phyloP scores from a whole-genome alignment of 1,284 basidiomycete species.

The Marasmius sp. region DNA sequence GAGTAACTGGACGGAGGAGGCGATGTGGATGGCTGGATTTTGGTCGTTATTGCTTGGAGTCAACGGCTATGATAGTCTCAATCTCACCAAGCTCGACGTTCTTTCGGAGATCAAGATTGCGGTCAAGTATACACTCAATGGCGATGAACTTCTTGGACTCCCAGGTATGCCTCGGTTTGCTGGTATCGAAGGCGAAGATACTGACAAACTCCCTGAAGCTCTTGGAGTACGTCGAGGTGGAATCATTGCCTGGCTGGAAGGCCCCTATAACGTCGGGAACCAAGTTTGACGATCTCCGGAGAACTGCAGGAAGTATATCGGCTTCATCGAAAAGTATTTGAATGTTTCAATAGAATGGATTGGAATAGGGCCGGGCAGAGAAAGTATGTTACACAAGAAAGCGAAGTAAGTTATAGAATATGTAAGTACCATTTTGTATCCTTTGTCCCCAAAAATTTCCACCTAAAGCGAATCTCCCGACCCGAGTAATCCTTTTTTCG shows the following conservation, averaged over 20 bases:
- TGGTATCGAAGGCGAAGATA: background rate
- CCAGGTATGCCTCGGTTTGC: slow-evolving; percentile 59
- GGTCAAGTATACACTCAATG: slow-evolving; percentile 79
- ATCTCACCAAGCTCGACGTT: slow-evolving; percentile 96
- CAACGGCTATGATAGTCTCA: slow-evolving; percentile 94
- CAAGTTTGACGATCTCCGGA: slow-evolving; percentile 83
- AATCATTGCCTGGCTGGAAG: slow-evolving; percentile 93
- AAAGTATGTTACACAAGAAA: slow-evolving; percentile 67
- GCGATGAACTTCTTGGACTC: slow-evolving; percentile 81
- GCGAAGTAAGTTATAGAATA: background rate
- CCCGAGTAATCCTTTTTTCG: no score
- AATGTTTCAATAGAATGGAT: slow-evolving; percentile 89
- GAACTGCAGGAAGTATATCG: slow-evolving; percentile 86
- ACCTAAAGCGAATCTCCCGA: no score
- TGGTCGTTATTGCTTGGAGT: slow-evolving; percentile 89
- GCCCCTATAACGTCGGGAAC: slow-evolving; percentile 68
- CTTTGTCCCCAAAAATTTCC: no score
- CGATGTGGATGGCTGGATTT: slow-evolving; percentile 98
- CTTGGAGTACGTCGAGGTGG: slow-evolving; percentile 81
- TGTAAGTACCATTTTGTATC: no score
- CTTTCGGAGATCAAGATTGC: slow-evolving; percentile 90
- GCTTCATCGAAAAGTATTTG: slow-evolving; percentile 84
- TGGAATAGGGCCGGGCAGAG: slow-evolving; percentile 83
- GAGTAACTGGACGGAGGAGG: slow-evolving; percentile 93
- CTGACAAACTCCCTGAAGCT: slow-evolving; percentile 57